Conservation (phyloP, 2,329 filamentous ascomycete species). For the Trichoderma cornu-damae region DNA sequence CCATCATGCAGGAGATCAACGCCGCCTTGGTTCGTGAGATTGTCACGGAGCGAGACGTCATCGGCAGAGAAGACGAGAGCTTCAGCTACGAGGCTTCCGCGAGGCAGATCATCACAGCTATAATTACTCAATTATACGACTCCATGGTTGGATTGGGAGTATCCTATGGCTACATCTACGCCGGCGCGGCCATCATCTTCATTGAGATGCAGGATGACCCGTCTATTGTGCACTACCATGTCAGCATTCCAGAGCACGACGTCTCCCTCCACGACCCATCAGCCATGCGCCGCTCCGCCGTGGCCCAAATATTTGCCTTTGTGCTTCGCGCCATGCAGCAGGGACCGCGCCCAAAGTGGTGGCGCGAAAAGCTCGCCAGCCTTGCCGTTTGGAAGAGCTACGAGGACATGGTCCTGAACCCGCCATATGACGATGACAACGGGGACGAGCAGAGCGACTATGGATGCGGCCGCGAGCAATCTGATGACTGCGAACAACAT, state of each 20-base stretch:
- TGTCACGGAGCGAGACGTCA: background rate
- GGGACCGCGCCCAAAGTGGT: slow-evolving; percentile 26
- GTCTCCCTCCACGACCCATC: slow-evolving; percentile 20
- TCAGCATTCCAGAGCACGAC: background rate
- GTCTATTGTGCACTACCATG: slow-evolving; percentile 14
- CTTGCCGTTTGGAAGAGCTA: slow-evolving; percentile 34
- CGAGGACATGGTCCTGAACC: no score
- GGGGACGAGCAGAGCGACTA: no score
- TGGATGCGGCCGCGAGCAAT: no score
- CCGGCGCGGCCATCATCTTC: slow-evolving; percentile 32
- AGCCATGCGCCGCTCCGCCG: slow-evolving; percentile 34
- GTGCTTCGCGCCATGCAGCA: slow-evolving; percentile 31
- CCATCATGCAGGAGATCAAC: slow-evolving; percentile 29
- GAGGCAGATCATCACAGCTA: slow-evolving; percentile 29
- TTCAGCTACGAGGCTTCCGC: background rate
- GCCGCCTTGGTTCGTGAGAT: background rate
- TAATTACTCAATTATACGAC: slow-evolving; percentile 37
- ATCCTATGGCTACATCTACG: slow-evolving; percentile 34
- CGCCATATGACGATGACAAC: no score
- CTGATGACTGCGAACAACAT: no score
- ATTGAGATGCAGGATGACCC: slow-evolving; percentile 33
- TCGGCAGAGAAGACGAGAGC: background rate
- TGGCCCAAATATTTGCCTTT: slow-evolving; percentile 38
- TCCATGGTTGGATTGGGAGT: slow-evolving; percentile 35
- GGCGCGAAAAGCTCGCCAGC: slow-evolving; percentile 27